Evolutionary conservation across 2,329 filamentous ascomycete species (phyloP).

Genomic region (Leptographium lundbergii): DNA sequence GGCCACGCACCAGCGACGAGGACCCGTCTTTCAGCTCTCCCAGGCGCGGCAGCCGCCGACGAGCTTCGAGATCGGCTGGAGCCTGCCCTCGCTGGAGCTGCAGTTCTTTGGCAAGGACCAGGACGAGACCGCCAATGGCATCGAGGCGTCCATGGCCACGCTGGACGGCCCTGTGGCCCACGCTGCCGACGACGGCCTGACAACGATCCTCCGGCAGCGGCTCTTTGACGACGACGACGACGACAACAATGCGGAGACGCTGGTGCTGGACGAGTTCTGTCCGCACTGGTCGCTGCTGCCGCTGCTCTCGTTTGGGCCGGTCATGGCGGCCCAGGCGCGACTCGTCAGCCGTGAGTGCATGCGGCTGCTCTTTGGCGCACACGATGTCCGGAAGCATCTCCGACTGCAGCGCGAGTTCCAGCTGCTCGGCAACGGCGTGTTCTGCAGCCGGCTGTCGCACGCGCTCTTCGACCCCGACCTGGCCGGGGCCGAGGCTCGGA

Average conservation of each 20-base stretch:
- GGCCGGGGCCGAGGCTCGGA: conserved; percentile 60
- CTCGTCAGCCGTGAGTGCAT: conserved; percentile 69
- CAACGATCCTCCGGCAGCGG: conserved; percentile 25
- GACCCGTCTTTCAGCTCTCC: neutral
- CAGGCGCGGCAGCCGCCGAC: neutral
- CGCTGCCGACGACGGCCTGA: conserved; percentile 22
- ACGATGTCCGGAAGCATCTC: conserved; percentile 61
- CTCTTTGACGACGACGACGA: conserved; percentile 19
- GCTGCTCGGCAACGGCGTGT: conserved; percentile 72
- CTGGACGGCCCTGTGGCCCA: conserved; percentile 24
- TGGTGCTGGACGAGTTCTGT: conserved; percentile 20
- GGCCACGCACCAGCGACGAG: neutral
- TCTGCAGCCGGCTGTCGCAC: conserved; percentile 65
- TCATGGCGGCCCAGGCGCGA: conserved; percentile 61
- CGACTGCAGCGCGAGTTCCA: conserved; percentile 68
- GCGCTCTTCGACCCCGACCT: conserved; percentile 78
- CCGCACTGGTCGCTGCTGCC: conserved; percentile 50
- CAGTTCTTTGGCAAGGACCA: conserved; percentile 37
- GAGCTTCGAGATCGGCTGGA: neutral
- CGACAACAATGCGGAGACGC: neutral
- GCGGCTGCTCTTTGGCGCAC: conserved; percentile 58
- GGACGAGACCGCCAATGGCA: conserved; percentile 30
- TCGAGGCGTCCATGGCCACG: conserved; percentile 37
- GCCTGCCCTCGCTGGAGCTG: conserved; percentile 16
- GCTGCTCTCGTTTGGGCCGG: conserved; percentile 61